phyloP scores from a whole-genome alignment of 805 yeast species.

The Zygosaccharomyces siamensis region DNA sequence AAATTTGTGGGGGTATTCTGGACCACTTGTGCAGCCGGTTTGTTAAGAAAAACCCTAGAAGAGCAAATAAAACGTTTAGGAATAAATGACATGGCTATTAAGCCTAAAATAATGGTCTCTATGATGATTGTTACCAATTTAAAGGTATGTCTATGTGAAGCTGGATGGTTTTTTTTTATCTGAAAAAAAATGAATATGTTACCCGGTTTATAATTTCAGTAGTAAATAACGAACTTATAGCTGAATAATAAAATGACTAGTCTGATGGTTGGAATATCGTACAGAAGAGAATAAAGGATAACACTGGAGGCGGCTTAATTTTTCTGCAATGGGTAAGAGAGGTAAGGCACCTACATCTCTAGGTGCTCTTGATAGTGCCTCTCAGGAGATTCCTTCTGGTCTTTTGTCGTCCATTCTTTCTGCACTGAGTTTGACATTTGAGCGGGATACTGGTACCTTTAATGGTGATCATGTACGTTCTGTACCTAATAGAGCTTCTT shows the following conservation, averaged over 20 bases:
- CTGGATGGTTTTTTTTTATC: background rate
- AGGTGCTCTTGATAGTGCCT: conserved; percentile 25
- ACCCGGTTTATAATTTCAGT: background rate
- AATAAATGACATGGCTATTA: background rate
- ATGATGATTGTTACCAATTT: no score
- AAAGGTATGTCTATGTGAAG: background rate
- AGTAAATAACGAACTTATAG: background rate
- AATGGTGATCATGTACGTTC: conserved; percentile 53
- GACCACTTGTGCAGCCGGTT: background rate
- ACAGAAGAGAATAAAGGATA: background rate
- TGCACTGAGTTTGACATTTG: conserved; percentile 51
- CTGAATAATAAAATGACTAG: background rate
- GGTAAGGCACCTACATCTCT: conserved; percentile 28
- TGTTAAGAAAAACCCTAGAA: conserved; percentile 1
- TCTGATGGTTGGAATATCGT: background rate
- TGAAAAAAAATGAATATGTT: background rate
- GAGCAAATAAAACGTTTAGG: background rate
- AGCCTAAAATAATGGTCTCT: background rate
- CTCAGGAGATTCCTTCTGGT: conserved; percentile 36
- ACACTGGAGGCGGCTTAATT: conserved; percentile 19
- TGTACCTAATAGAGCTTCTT: conserved; percentile 37
- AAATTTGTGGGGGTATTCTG: conserved; percentile 23
- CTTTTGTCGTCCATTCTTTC: conserved; percentile 48
- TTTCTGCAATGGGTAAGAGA: conserved; percentile 19
- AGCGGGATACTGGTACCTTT: conserved; percentile 53